A percentile compares a stretch with the other conserved stretches of the same genome.
Evolutionary conservation across 1,284 basidiomycete species (phyloP).

Genomic region (Sporisorium iseilematis-ciliati): DNA sequence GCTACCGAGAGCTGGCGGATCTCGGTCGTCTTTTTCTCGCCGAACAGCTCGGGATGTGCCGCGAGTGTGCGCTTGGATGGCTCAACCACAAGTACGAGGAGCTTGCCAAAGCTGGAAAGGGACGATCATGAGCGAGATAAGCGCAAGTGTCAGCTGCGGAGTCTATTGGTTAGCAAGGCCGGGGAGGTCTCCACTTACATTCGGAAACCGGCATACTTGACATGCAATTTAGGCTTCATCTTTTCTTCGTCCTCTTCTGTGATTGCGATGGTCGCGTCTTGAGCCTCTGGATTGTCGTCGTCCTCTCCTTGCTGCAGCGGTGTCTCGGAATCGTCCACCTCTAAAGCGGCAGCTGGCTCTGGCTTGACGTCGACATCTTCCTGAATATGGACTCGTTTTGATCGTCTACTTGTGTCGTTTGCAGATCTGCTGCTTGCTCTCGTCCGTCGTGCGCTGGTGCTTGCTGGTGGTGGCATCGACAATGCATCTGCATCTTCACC

Average conservation of each 20-base stretch:
- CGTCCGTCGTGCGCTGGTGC: constrained; percentile 19
- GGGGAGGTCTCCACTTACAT: constrained; percentile 27
- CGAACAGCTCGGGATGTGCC: constrained; percentile 51
- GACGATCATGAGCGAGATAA: background rate
- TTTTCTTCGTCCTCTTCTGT: constrained; percentile 54
- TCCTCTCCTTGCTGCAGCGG: background rate
- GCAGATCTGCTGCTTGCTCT: constrained; percentile 11
- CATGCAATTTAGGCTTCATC: constrained; percentile 50
- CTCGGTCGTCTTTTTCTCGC: constrained; percentile 36
- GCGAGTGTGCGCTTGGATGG: constrained; percentile 50
- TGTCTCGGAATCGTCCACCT: background rate
- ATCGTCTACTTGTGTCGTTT: constrained; percentile 11
- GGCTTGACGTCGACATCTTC: constrained; percentile 30
- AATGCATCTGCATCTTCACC: constrained; percentile 15
- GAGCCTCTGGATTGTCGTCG: constrained; percentile 3
- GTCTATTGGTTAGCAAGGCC: background rate
- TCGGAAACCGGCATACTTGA: constrained; percentile 54
- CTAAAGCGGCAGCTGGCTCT: constrained; percentile 13
- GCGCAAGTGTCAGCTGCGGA: background rate
- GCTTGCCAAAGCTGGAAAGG: constrained; percentile 55
- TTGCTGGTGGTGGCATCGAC: constrained; percentile 36
- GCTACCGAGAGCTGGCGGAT: constrained; percentile 53
- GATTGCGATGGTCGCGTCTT: constrained; percentile 32
- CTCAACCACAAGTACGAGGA: constrained; percentile 61
- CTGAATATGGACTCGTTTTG: constrained; percentile 41